Evolutionary conservation across 768 basidiomycete genomes (phyloP), one percentile per base, ranked within the genome.

Genomic region (Trametes meyenii): DNA sequence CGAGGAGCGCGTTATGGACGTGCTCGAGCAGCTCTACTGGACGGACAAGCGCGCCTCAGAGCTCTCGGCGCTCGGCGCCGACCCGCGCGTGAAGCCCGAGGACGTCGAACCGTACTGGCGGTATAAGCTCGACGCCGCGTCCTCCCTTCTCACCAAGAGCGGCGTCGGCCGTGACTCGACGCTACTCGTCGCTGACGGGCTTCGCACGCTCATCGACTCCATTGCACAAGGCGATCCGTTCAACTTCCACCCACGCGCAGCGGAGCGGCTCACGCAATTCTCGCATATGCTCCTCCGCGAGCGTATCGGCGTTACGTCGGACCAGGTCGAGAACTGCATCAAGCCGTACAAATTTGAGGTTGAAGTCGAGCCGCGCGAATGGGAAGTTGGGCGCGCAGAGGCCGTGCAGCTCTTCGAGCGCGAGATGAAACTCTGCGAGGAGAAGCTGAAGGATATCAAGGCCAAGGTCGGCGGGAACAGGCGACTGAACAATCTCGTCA

Each of bases 291-390:
- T 99, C 70, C 77, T 99, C 54, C 83, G 96, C 60, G 96, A 98
- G 70, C 85, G 96, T 6, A 90, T 98, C 59, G 91, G 93, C 16
- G 77, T 96, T 57, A 94, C 97, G n/a, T 90, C 93, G 5, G 97
- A 99, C 73, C 96, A 98, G 76, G 96, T 99, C 16, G 97, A 99
- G 79, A 99, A 98, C 74, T 96, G 94, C 75, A 98, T 99, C 81
- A 99, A 99, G 76, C 97, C 96, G 29, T 98, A 86, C 83, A 99
- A 99, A 79, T 96, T 97, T 70, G 96, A 98, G 70, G 88, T 98
- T 26, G 97, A 99, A 72, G 90, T 98, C 14, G 95, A 98, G 64
- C 83, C 85, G 14, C 79, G 88, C 43, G 97, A 99, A 73, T 99
- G 97, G 97, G 92, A 93, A 67, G 70, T 79, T 2, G 97, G 97